phyloP scores from a whole-genome alignment of 2,329 filamentous ascomycete genomes.

The Lachnellula willkommii region DNA sequence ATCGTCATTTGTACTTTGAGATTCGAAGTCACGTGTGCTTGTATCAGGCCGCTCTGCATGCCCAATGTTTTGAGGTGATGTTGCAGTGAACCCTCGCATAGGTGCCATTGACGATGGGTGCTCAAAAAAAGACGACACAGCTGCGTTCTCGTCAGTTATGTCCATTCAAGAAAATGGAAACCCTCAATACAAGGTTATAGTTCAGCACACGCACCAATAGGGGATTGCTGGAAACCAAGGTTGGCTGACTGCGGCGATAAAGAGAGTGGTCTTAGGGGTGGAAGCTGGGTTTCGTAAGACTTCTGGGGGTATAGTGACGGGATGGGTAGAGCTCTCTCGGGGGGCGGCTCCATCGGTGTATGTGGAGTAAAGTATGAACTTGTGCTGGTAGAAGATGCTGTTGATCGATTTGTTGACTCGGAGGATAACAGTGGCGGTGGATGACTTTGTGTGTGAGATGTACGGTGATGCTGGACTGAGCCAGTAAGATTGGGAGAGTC shows the following conservation, averaged over 20 bases:
- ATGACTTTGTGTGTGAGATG: conserved; percentile 13
- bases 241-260: conserved; percentile 25
- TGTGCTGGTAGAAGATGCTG: conserved; percentile 23
- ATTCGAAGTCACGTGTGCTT: conserved; percentile 20
- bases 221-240: conserved; percentile 20
- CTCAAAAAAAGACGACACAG: background rate
- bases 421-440: conserved; percentile 26
- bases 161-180: background rate
- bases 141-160: background rate
- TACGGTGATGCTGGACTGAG: conserved; percentile 24
- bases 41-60: conserved; percentile 13
- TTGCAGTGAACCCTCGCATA: conserved; percentile 20
- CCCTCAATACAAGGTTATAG: background rate
- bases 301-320: conserved; percentile 26
- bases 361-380: conserved; percentile 26
- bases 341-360: conserved; percentile 28
- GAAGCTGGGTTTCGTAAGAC: conserved; percentile 27
- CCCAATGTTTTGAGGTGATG: conserved; percentile 2
- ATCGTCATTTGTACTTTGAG: conserved; percentile 22
- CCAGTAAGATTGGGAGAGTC: conserved; percentile 19
- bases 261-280: conserved; percentile 25
- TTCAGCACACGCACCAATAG: conserved; percentile 24
- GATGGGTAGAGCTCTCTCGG: conserved; percentile 27
- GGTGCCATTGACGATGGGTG: conserved; percentile 21
- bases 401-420: conserved; percentile 27